Evolutionary conservation across 169 alveolate genomes (phyloP).

Genomic region (Cryptosporidium canis): DNA sequence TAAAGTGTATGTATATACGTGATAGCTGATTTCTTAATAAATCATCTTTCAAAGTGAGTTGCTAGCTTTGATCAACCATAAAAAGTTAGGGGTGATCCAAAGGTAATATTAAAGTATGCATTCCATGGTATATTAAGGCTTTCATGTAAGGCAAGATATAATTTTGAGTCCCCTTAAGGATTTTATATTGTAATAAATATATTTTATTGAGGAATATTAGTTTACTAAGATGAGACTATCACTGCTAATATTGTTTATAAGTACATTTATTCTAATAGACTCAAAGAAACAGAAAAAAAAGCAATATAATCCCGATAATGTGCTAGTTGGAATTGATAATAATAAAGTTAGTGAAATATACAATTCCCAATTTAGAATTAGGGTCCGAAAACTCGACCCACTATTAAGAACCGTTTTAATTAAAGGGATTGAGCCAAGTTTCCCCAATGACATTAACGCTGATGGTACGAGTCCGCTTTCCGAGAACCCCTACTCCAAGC

Average conservation of each 20-base stretch:
- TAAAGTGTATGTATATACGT: neutral
- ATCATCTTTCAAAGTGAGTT: neutral
- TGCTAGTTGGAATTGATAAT: slow-evolving; percentile 2
- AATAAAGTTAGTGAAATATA: neutral
- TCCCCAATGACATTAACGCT: slow-evolving; percentile 64
- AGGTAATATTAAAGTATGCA: neutral
- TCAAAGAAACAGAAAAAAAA: neutral
- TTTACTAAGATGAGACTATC: neutral
- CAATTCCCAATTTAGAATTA: slow-evolving; percentile 56
- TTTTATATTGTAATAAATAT: neutral
- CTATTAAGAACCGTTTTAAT: slow-evolving; percentile 36
- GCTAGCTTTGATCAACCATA: too few species aligned
- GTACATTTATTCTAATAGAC: neutral
- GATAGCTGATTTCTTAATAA: neutral
- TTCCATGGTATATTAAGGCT: neutral
- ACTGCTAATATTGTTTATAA: neutral
- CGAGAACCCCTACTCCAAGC: neutral
- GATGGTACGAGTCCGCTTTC: slow-evolving; percentile 13
- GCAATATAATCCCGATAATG: neutral
- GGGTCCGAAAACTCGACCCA: slow-evolving; percentile 63
- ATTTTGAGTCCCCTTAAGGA: neutral
- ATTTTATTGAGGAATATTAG: neutral
- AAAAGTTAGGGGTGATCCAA: too few species aligned
- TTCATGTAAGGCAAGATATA: neutral
- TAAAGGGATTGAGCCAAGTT: slow-evolving; percentile 60